These are phyloP conservation scores for Seiridium unicorne DNA, from an alignment of 2,329 filamentous ascomycete genomes.

Conservation along the genomic window DNA sequence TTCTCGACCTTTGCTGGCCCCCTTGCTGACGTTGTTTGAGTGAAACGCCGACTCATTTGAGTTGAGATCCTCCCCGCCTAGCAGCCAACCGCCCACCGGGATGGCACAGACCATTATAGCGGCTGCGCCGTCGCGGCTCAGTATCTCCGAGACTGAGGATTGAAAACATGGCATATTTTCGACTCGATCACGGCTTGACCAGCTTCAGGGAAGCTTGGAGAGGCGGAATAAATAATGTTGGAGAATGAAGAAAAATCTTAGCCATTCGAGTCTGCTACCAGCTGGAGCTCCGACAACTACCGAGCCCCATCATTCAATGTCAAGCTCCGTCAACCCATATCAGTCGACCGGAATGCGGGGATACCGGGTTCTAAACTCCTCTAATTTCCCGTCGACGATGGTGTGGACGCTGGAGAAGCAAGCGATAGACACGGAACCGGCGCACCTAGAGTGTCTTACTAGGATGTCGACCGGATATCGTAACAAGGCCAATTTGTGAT, in stretches of 20 bases:
- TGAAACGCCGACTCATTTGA: constrained; percentile 1
- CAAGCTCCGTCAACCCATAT: neutral
- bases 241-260: too few species aligned
- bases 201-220: too few species aligned
- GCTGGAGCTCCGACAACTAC: too few species aligned
- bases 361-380: neutral
- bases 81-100: neutral
- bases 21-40: neutral
- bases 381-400: neutral
- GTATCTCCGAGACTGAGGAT: neutral
- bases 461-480: too few species aligned
- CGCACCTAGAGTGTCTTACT: too few species aligned
- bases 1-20: neutral
- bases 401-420: neutral
- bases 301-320: too few species aligned
- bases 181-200: too few species aligned
- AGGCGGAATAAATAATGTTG: too few species aligned
- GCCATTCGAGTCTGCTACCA: too few species aligned
- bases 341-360: constrained; percentile 1
- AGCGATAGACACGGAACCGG: too few species aligned
- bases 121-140: neutral
- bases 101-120: neutral
- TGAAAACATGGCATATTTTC: too few species aligned
- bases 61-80: neutral
- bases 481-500: too few species aligned